Evolutionary conservation across 306 rosid species (phyloP).

Genomic region (Rubus idaeus): DNA sequence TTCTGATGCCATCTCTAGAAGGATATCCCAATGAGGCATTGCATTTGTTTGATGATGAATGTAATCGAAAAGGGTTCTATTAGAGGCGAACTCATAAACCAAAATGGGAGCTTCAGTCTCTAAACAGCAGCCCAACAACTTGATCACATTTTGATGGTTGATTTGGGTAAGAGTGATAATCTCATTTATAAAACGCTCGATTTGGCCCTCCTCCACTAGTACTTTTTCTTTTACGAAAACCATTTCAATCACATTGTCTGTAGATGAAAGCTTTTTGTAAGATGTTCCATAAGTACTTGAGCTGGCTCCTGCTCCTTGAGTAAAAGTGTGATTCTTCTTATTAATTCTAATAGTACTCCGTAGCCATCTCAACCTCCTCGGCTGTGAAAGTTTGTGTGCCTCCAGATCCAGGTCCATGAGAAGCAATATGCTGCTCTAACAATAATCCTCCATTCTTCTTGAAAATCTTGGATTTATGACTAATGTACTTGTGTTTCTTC

Average conservation of each 20-base stretch:
- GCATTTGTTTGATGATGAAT: too few species aligned
- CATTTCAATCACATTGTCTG: neutral
- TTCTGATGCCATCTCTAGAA: constrained; percentile 4
- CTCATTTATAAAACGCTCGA: too few species aligned
- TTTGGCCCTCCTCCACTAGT: too few species aligned
- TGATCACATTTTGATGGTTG: too few species aligned
- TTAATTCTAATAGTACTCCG: neutral
- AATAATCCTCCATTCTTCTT: neutral
- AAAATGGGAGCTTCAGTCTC: too few species aligned
- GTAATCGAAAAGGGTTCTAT: too few species aligned
- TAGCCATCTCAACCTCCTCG: neutral
- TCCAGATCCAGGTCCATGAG: neutral
- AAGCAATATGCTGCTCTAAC: neutral
- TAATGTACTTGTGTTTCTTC: neutral
- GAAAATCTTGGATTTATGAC: neutral
- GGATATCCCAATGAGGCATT: neutral
- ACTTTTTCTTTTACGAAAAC: neutral
- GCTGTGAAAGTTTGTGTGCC: neutral
- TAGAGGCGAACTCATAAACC: too few species aligned
- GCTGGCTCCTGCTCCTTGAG: neutral
- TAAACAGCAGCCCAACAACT: too few species aligned
- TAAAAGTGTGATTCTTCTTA: neutral
- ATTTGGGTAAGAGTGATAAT: too few species aligned
- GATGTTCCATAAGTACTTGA: neutral
- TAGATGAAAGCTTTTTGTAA: neutral